A percentile compares a stretch with the other conserved stretches of the same genome.
Conservation (phyloP, 2,329 filamentous ascomycete species). For the Fusarium sp. region DNA sequence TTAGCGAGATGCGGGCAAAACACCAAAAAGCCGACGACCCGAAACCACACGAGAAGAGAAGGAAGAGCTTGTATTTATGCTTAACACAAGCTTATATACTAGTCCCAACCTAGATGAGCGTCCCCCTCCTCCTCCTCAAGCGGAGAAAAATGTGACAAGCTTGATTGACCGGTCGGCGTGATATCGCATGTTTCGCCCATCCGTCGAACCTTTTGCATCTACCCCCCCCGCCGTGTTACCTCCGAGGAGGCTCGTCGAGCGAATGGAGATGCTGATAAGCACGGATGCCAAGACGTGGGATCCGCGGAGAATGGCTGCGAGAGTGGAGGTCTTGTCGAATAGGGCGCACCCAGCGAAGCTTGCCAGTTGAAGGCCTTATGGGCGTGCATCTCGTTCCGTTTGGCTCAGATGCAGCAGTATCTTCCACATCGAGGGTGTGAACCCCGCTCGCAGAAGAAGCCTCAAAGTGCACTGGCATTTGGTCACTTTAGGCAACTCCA, state of each 20-base stretch:
- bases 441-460: neutral
- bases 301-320: neutral
- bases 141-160: neutral
- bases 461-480: neutral
- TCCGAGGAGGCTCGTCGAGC: neutral
- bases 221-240: conserved; percentile 4
- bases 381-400: too few species aligned
- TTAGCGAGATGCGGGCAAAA: neutral
- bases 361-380: too few species aligned
- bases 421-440: neutral
- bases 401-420: too few species aligned
- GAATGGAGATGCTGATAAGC: neutral
- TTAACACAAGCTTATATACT: conserved; percentile 11
- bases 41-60: neutral
- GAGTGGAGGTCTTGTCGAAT: neutral
- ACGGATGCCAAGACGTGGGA: neutral
- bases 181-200: neutral
- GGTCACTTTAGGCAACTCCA: neutral
- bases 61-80: conserved; percentile 31
- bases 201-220: neutral
- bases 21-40: neutral
- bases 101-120: neutral
- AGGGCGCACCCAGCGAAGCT: too few species aligned
- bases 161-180: conserved; percentile 2
- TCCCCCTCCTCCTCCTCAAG: neutral